Evolutionary conservation across 2,329 filamentous ascomycete genomes (phyloP), one percentile per base, ranked within the genome.

Genomic region (Cordyceps militaris): DNA sequence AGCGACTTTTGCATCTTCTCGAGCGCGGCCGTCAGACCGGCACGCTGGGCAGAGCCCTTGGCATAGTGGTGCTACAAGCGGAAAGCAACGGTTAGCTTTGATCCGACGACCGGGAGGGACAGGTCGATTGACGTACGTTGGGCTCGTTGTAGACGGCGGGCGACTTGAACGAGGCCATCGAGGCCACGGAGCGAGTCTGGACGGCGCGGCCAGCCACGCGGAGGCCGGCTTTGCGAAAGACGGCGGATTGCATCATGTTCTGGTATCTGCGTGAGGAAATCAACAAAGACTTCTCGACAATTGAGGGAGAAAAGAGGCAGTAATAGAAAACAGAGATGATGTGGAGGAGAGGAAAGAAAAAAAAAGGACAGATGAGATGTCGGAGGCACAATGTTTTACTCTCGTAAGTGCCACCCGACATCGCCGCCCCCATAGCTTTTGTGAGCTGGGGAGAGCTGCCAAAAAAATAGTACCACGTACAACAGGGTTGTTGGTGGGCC

Each of bases 71-170:
- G 88, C 91, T 97, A 65, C 58, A 58, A 23, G 28, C 8, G 13
- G n/a, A 32, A 16, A 21, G 44, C 4, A 32, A 26, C 23, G 23
- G 48, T 42, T 14, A 32, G 42, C 32, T 24, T 26, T 56, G 54
- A 53, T 43, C 23, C 30, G 46, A 30, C 23, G 21, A 23, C 16
- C 5, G 28, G 13, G 16, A 43, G 30, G 6, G 40, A 16, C 16
- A 5, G 4, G 19, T 21, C 7, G 28, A 24, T 43, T 21, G 34
- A 79, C 89, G 72, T 74, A 96, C 92, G 71, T 97, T 99, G n/a
- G 91, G 91, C 77, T 99, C 94, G 71, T 99, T 99, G 70, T 83
- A 78, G 66, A 97, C 84, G 62, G 85, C 85, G 51, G 94, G 94
- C 53, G 92, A 83, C 78, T 90, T 93, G 82, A 97, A 97, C 61